Conservation (phyloP, 2,329 filamentous ascomycete species). For the Epichloe sibirici region DNA sequence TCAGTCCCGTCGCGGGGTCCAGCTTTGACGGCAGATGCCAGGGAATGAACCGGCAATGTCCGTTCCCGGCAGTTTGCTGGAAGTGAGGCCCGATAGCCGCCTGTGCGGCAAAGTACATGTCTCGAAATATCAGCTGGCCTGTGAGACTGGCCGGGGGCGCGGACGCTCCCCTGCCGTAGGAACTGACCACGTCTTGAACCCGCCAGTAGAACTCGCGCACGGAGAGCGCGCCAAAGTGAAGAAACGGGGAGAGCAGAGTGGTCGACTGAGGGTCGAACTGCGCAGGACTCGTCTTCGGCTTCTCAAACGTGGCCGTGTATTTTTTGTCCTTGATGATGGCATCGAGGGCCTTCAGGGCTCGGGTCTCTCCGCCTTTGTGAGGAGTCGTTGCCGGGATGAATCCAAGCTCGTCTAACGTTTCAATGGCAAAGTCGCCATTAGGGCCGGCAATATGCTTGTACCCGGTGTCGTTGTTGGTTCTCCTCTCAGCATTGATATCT, state of each 20-base stretch:
- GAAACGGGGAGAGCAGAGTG: conserved; percentile 58
- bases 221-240: conserved; percentile 65
- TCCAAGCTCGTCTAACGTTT: conserved; percentile 59
- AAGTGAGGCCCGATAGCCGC: conserved; percentile 54
- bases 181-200: conserved; percentile 47
- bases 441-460: conserved; percentile 55
- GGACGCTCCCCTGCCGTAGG: conserved; percentile 43
- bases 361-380: conserved; percentile 58
- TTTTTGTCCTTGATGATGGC: conserved; percentile 47
- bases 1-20: conserved; percentile 28
- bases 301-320: conserved; percentile 63
- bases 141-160: conserved; percentile 55
- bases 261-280: conserved; percentile 62
- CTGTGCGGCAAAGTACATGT: conserved; percentile 76
- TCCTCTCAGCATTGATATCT: conserved; percentile 48
- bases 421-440: conserved; percentile 55
- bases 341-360: conserved; percentile 46
- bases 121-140: conserved; percentile 64
- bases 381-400: conserved; percentile 52
- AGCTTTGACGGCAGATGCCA: conserved; percentile 62
- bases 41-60: conserved; percentile 59
- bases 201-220: conserved; percentile 63
- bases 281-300: conserved; percentile 63
- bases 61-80: conserved; percentile 52
- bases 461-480: conserved; percentile 40